Evolutionary conservation across 345 rosid genomes (phyloP), one percentile per base, ranked within the genome.

Genomic region (Arabis alpina): DNA sequence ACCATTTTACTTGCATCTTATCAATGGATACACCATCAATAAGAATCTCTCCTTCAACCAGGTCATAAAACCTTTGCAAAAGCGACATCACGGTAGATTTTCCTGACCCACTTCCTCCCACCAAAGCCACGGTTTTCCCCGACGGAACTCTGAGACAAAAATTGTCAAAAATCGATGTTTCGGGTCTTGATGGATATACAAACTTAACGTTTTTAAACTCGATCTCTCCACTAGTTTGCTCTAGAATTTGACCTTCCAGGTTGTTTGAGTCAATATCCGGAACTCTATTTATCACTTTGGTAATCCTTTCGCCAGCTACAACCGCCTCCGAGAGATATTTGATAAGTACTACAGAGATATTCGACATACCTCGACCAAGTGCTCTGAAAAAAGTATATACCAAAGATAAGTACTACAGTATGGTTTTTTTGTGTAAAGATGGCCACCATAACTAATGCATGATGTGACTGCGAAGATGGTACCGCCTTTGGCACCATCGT

Each of bases 41-140:
- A 85, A 88, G 88, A 62, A 90, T 89, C 68, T 88, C 89, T 30
- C 97, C 98, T 6, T 77, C 86, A 0, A 36, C 41, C 0, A 97
- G 96, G 77, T 93, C 96, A 10, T 93, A 93, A 50, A 93, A 90
- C 39, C 98, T 80, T 64, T 90, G 93, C 16, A 90, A 87, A 75
- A 90, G 81, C 3, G 90, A 88, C 42, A 90, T 82, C 45, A 93
- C 87, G 1, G 97, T 90, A 65, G 97, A 90, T 79, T 92, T 92
- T 8, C 97, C 98, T 0, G 91, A 90, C 32, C 98, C 97, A 41
- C 93, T 90, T 36, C 87, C 91, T 3, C 98, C 98, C 0, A 92
- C 95, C 24, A 92, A 80, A 54, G 98, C 98, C 71, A 88, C 95
- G 75, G 93, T 93, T 70, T 87, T 90, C 24, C 98, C 93, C 2